Evolutionary conservation across 2,329 filamentous ascomycete genomes (phyloP).

Genomic region (Cordyceps tenuipes): DNA sequence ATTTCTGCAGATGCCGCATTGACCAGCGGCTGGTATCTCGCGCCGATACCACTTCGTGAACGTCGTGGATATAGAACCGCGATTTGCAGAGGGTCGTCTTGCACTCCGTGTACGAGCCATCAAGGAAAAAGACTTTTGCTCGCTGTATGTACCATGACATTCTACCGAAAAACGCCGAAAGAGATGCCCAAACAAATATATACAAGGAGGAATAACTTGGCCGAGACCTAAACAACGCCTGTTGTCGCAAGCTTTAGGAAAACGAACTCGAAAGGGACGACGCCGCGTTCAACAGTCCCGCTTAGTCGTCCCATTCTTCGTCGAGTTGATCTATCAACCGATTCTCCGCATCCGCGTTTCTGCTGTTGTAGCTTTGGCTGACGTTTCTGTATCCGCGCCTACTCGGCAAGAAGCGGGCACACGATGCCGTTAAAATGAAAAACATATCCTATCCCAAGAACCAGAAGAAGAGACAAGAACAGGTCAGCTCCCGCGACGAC

Average conservation of each 20-base stretch:
- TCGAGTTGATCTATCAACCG: slow-evolving; percentile 90
- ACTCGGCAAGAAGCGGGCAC: slow-evolving; percentile 55
- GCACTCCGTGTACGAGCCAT: too few relatives aligned
- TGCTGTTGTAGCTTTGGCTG: slow-evolving; percentile 42
- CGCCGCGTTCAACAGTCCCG: neutral
- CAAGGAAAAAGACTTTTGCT: neutral
- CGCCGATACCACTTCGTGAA: neutral
- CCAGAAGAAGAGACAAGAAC: slow-evolving; percentile 18
- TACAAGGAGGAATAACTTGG: neutral
- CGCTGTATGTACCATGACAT: neutral
- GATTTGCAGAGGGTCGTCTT: neutral
- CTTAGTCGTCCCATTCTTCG: slow-evolving; percentile 86
- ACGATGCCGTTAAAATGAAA: slow-evolving; percentile 61
- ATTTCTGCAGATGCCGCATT: neutral
- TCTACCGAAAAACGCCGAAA: neutral
- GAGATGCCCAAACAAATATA: slow-evolving; percentile 4
- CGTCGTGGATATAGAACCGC: neutral
- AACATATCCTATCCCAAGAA: slow-evolving; percentile 49
- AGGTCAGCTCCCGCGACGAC: slow-evolving; percentile 19
- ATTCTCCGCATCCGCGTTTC: slow-evolving; percentile 74
- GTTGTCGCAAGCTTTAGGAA: neutral
- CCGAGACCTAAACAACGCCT: neutral
- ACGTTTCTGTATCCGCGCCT: slow-evolving; percentile 61
- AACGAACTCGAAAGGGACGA: neutral
- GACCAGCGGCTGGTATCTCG: neutral